Evolutionary conservation across 345 rosid genomes (phyloP).

Genomic region (Dipteronia sinensis): DNA sequence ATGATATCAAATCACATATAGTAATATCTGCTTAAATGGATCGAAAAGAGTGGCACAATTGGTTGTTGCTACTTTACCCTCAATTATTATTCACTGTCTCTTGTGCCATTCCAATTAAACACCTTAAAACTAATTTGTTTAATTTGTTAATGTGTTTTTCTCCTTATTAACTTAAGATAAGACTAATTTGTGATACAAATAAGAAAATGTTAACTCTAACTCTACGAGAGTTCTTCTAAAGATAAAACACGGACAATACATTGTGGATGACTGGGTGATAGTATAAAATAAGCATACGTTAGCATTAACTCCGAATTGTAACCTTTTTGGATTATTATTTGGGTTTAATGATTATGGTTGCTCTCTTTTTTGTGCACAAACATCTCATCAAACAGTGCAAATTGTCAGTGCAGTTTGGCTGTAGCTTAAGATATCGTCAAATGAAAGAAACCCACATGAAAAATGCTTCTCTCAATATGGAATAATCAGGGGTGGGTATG

Average conservation of each 20-base stretch:
- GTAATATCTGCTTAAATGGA: not conserved
- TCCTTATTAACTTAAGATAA: too few species aligned
- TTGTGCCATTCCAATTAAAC: too few species aligned
- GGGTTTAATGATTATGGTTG: not conserved
- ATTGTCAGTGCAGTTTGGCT: not conserved
- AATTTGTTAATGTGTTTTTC: too few species aligned
- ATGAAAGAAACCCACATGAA: not conserved
- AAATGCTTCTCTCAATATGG: not conserved
- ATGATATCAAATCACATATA: not conserved
- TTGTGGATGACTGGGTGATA: too few species aligned
- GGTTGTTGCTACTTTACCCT: slow-evolving; percentile 12
- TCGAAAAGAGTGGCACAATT: not conserved
- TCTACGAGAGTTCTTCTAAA: accelerated
- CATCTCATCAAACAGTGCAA: slow-evolving; percentile 7
- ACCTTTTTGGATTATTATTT: not conserved
- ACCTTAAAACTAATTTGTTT: too few species aligned
- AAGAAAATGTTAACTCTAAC: too few species aligned
- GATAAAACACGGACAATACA: too few species aligned
- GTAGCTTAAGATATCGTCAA: slow-evolving; percentile 1
- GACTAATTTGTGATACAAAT: too few species aligned
- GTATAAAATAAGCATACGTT: too few species aligned
- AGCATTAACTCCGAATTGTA: too few species aligned
- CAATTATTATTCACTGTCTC: not conserved
- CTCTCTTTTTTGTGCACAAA: not conserved
- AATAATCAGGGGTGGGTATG: too few species aligned